phyloP scores from a whole-genome alignment of 208 protist species.

The Herpetomonas tarakana region DNA sequence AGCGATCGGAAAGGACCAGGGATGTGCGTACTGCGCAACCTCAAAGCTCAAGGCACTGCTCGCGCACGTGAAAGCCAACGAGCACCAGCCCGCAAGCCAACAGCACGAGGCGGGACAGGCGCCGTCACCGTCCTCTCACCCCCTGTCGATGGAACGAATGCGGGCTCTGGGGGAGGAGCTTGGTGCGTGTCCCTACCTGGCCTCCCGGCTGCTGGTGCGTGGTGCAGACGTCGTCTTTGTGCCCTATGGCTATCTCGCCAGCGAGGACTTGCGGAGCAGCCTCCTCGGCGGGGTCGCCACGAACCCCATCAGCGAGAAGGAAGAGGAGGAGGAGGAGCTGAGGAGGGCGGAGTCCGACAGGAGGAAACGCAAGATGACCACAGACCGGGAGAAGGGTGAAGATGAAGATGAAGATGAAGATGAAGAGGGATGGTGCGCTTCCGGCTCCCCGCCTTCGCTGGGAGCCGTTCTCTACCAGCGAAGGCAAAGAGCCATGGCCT shows the following conservation, averaged over 20 bases:
- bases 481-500: conserved; percentile 14
- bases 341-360: background rate
- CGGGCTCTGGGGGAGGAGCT: conserved; percentile 42
- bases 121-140: background rate
- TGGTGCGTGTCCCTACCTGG: conserved; percentile 78
- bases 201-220: conserved; percentile 58
- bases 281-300: conserved; percentile 65
- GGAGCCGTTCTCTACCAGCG: conserved; percentile 25
- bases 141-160: conserved; percentile 54
- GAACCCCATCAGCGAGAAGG: conserved; percentile 36
- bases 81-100: conserved; percentile 4
- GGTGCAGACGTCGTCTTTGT: conserved; percentile 74
- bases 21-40: conserved; percentile 38
- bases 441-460: conserved; percentile 6
- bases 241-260: conserved; percentile 81
- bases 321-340: conserved; percentile 13
- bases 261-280: conserved; percentile 49
- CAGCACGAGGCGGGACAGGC: background rate
- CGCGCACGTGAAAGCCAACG: conserved; percentile 14
- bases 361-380: conserved; percentile 8
- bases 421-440: background rate
- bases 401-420: background rate
- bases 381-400: background rate
- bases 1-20: conserved; percentile 17
- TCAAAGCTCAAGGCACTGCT: conserved; percentile 23